Conservation (phyloP, 305 asterid genomes). For the Plantago rigida region DNA sequence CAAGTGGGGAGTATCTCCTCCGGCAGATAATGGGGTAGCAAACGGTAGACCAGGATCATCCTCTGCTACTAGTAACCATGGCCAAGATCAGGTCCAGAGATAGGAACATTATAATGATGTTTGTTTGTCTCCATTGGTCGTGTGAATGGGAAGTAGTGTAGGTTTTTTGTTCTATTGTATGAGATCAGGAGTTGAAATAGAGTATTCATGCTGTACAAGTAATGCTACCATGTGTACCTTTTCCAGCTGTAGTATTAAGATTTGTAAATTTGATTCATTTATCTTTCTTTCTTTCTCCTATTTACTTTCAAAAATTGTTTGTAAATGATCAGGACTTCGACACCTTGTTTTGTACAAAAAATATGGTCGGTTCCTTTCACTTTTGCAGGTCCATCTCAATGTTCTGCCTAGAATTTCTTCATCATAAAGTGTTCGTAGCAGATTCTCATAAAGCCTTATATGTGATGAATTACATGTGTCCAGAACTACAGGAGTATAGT, state of each 20-base stretch:
- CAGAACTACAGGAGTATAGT: too few species aligned
- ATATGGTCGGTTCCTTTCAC: too few species aligned
- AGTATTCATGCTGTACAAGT: background rate
- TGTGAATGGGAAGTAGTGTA: conserved; percentile 45
- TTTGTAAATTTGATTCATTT: conserved; percentile 1
- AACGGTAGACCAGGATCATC: conserved; percentile 64
- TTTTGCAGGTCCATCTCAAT: too few species aligned
- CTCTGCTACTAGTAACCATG: conserved; percentile 61
- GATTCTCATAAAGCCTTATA: too few species aligned
- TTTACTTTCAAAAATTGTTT: background rate
- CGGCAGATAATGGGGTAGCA: conserved; percentile 58
- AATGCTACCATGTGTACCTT: background rate
- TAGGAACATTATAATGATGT: conserved; percentile 24
- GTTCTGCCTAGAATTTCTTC: too few species aligned
- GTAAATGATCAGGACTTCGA: too few species aligned
- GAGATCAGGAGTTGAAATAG: background rate
- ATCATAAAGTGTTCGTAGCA: too few species aligned
- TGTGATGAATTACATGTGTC: too few species aligned
- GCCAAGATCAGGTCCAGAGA: conserved; percentile 67
- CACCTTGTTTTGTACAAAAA: too few species aligned
- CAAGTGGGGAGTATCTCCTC: conserved; percentile 80
- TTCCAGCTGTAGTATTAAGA: background rate
- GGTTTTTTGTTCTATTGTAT: conserved; percentile 24
- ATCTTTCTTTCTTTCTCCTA: background rate
- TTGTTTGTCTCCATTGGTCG: conserved; percentile 20